These are phyloP conservation scores for Termitomyces sp. DNA, from an alignment of 1,284 basidiomycete species.

Conservation along the genomic window DNA sequence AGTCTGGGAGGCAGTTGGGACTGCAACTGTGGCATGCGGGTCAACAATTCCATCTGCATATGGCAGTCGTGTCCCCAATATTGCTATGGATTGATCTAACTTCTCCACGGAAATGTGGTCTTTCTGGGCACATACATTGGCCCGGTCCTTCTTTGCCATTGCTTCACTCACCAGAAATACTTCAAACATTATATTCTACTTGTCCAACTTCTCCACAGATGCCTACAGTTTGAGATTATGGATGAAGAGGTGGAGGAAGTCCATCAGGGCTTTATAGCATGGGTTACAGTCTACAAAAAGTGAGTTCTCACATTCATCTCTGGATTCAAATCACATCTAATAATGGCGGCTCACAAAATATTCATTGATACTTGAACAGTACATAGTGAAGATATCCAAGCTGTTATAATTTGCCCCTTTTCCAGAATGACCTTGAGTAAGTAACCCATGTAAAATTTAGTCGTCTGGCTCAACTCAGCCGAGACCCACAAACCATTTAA, in stretches of 20 bases:
- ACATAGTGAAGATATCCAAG: too few relatives aligned
- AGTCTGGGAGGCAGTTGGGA: too few relatives aligned
- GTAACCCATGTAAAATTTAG: too few relatives aligned
- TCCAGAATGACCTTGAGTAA: too few relatives aligned
- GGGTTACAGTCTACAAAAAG: too few relatives aligned
- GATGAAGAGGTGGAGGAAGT: slow-evolving; percentile 25
- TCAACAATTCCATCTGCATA: slow-evolving; percentile 36
- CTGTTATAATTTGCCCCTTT: too few relatives aligned
- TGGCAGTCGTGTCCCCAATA: slow-evolving; percentile 33
- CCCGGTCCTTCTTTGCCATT: slow-evolving; percentile 28
- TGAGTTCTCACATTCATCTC: too few relatives aligned
- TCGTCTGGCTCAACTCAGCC: too few relatives aligned
- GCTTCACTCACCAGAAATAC: slow-evolving; percentile 23
- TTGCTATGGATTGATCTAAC: slow-evolving; percentile 25
- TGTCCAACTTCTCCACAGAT: slow-evolving; percentile 30
- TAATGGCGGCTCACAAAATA: too few relatives aligned
- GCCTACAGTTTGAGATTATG: slow-evolving; percentile 33
- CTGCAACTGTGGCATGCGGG: slow-evolving; percentile 4
- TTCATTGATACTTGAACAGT: too few relatives aligned
- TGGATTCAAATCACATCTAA: too few relatives aligned
- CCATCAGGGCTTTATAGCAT: slow-evolving; percentile 26
- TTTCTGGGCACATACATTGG: slow-evolving; percentile 34
- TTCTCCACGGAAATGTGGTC: slow-evolving; percentile 29
- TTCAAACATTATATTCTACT: slow-evolving; percentile 39
- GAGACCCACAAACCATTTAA: too few relatives aligned